Evolutionary conservation across 805 yeast genomes (phyloP).

Genomic region (Spathaspora gorwiae): DNA sequence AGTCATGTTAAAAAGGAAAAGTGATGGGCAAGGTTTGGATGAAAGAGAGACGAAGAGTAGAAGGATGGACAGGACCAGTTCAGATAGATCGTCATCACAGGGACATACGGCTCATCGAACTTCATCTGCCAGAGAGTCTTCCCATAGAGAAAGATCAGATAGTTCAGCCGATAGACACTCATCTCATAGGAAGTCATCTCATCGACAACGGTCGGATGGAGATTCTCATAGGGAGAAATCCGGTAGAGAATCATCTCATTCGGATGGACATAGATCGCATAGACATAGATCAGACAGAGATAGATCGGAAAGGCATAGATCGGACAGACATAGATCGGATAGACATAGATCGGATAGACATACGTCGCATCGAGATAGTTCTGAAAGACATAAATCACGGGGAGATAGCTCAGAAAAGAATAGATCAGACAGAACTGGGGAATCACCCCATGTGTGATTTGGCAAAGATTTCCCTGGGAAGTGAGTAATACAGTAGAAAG

Average conservation of each 20-base stretch:
- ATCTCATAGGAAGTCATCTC: background rate
- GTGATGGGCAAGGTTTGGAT: background rate
- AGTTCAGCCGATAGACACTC: background rate
- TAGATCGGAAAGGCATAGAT: background rate
- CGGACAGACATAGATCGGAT: background rate
- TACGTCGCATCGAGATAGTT: no score
- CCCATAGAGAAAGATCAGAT: no score
- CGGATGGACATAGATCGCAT: background rate
- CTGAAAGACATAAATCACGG: background rate
- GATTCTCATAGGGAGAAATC: slow-evolving; percentile 7
- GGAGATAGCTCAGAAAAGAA: background rate
- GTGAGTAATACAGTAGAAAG: no score
- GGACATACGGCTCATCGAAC: no score
- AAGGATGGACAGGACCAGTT: background rate
- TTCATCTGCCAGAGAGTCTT: no score
- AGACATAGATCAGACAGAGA: background rate
- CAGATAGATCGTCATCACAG: no score
- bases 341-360: background rate
- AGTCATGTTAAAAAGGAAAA: background rate
- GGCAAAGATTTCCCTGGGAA: no score
- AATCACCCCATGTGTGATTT: no score
- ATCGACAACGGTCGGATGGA: background rate
- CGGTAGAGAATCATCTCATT: background rate
- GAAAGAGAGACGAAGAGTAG: background rate
- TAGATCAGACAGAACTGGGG: background rate